phyloP scores from a whole-genome alignment of 164 flowering plant species.

The Vitis rotundifolia region DNA sequence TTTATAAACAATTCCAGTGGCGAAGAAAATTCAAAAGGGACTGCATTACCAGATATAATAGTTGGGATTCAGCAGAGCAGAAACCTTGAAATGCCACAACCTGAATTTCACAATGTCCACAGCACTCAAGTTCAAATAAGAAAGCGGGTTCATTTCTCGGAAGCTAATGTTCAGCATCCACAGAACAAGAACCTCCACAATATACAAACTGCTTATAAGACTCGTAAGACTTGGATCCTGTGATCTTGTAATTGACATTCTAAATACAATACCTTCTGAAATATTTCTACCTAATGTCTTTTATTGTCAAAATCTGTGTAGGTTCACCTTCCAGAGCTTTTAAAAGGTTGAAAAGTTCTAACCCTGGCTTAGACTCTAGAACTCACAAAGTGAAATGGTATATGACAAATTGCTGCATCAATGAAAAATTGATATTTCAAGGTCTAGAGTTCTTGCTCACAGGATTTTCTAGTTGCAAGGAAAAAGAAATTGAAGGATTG shows the following conservation, averaged over 20 bases:
- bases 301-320: constrained; percentile 19
- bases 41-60: constrained; percentile 13
- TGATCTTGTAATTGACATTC: not conserved
- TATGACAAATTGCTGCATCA: constrained; percentile 13
- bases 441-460: constrained; percentile 77
- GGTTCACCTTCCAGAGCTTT: constrained; percentile 34
- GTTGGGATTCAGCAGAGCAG: constrained; percentile 2
- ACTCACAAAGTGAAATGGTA: constrained; percentile 28
- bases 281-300: not conserved
- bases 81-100: constrained; percentile 10
- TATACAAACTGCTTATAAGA: constrained; percentile 19
- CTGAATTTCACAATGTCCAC: constrained; percentile 11
- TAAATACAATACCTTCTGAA: not conserved
- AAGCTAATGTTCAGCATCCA: constrained; percentile 28
- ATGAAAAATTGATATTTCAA: constrained; percentile 45
- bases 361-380: constrained; percentile 16
- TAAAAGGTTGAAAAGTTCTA: constrained; percentile 32
- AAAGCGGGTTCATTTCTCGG: constrained; percentile 69
- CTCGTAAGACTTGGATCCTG: constrained; percentile 27
- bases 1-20: constrained; percentile 10
- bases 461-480: constrained; percentile 57
- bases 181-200: constrained; percentile 24
- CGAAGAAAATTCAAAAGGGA: constrained; percentile 15
- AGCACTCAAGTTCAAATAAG: constrained; percentile 20
- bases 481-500: constrained; percentile 53